Percentiles rank a stretch among this genome's conserved stretches.
Conservation (phyloP, 2,329 filamentous ascomycete species). For the Talaromyces sp. region DNA sequence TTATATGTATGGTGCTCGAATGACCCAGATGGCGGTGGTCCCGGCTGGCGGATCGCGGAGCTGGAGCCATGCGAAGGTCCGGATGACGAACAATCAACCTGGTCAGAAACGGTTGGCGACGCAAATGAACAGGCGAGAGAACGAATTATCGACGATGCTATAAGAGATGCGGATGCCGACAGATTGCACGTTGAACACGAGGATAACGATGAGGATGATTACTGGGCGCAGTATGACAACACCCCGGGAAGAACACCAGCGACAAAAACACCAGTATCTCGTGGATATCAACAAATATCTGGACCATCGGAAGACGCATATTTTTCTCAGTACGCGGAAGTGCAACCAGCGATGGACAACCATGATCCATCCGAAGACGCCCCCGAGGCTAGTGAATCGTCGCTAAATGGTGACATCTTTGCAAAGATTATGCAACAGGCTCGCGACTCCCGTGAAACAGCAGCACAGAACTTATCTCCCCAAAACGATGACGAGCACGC, state of each 20-base stretch:
- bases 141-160: slow-evolving; percentile 35
- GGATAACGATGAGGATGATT: slow-evolving; percentile 57
- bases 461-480: slow-evolving; percentile 20
- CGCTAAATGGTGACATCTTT: slow-evolving; percentile 53
- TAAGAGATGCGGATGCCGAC: slow-evolving; percentile 27
- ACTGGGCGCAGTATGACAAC: slow-evolving; percentile 61
- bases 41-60: slow-evolving; percentile 59
- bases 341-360: slow-evolving; percentile 62
- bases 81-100: slow-evolving; percentile 49
- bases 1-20: slow-evolving; percentile 61
- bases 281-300: slow-evolving; percentile 26
- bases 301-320: slow-evolving; percentile 55
- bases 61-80: slow-evolving; percentile 50
- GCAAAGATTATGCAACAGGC: slow-evolving; percentile 35
- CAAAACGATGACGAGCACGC: slow-evolving; percentile 22
- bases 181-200: slow-evolving; percentile 22
- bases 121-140: slow-evolving; percentile 49
- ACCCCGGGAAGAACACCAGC: slow-evolving; percentile 53
- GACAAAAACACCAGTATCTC: slow-evolving; percentile 34
- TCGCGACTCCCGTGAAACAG: slow-evolving; percentile 19
- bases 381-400: slow-evolving; percentile 47
- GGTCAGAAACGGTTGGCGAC: slow-evolving; percentile 53
- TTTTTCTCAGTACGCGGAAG: slow-evolving; percentile 59
- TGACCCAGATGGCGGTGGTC: slow-evolving; percentile 49
- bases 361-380: slow-evolving; percentile 59